Conservation (phyloP, 2,329 filamentous ascomycete species). For the Juglanconis juglandina region DNA sequence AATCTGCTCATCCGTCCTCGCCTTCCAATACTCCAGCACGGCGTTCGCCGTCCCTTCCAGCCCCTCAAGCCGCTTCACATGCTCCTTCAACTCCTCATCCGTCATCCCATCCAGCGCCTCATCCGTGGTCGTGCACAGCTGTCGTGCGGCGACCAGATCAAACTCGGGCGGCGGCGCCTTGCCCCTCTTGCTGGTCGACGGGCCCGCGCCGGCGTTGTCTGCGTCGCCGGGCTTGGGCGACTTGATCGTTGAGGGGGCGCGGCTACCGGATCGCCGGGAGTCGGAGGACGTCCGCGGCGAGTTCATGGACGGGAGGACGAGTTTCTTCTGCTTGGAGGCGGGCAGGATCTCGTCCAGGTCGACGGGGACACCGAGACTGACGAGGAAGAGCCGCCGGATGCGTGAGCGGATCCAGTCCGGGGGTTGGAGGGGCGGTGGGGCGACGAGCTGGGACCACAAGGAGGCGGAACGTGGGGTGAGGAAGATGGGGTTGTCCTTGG, state of each 20-base stretch:
- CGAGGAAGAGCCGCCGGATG: slow-evolving; percentile 89
- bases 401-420: slow-evolving; percentile 97
- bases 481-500: slow-evolving; percentile 64
- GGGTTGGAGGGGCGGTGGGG: slow-evolving; percentile 88
- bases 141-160: slow-evolving; percentile 73
- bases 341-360: slow-evolving; percentile 97
- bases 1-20: slow-evolving; percentile 78
- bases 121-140: slow-evolving; percentile 79
- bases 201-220: slow-evolving; percentile 47
- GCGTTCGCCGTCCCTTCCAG: slow-evolving; percentile 70
- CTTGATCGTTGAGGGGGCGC: slow-evolving; percentile 24
- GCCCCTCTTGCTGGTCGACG: slow-evolving; percentile 32
- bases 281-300: slow-evolving; percentile 56
- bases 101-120: slow-evolving; percentile 79
- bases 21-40: slow-evolving; percentile 84
- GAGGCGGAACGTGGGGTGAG: slow-evolving; percentile 83
- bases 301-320: slow-evolving; percentile 79
- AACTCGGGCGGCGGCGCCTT: slow-evolving; percentile 68
- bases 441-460: slow-evolving; percentile 93
- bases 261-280: slow-evolving; percentile 43
- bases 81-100: slow-evolving; percentile 68
- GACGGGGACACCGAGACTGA: slow-evolving; percentile 91
- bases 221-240: slow-evolving; percentile 44
- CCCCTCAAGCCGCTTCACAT: slow-evolving; percentile 66
- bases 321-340: slow-evolving; percentile 96